Percentiles rank a stretch among this genome's conserved stretches.
Conservation (phyloP, 2,329 filamentous ascomycete species). For the Eutypella sp. region DNA sequence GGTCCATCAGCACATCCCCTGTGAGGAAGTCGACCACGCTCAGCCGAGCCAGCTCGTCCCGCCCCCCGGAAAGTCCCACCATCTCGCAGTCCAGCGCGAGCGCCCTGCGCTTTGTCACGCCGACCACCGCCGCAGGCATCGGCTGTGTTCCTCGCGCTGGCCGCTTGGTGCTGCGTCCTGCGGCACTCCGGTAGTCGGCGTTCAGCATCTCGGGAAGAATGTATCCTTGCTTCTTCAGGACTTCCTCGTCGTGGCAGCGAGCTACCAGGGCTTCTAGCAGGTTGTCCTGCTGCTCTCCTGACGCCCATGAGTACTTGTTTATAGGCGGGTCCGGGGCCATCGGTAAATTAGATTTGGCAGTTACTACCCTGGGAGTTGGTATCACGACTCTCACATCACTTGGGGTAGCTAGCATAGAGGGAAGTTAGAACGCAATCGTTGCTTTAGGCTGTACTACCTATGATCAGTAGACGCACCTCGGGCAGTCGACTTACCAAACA, state of each 20-base stretch:
- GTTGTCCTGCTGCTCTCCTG: background rate
- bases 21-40: slow-evolving; percentile 39
- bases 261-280: background rate
- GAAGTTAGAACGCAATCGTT: too few species aligned
- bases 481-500: too few species aligned
- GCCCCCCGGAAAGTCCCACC: slow-evolving; percentile 27
- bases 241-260: background rate
- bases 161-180: background rate
- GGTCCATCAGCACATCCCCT: slow-evolving; percentile 39
- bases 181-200: too few species aligned
- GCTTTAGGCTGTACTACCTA: too few species aligned
- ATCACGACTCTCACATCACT: too few species aligned
- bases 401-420: too few species aligned
- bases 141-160: background rate
- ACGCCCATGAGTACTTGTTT: background rate
- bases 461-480: too few species aligned
- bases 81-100: slow-evolving; percentile 46
- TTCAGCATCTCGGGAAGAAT: background rate
- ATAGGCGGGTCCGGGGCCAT: too few species aligned
- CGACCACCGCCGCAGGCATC: background rate
- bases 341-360: too few species aligned
- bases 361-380: too few species aligned
- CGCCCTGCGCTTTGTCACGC: slow-evolving; percentile 20
- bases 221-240: background rate
- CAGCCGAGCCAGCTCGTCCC: slow-evolving; percentile 16